Base-by-base conservation (phyloP, 2,329 filamentous ascomycete species). In the Botrytis porri region DNA sequence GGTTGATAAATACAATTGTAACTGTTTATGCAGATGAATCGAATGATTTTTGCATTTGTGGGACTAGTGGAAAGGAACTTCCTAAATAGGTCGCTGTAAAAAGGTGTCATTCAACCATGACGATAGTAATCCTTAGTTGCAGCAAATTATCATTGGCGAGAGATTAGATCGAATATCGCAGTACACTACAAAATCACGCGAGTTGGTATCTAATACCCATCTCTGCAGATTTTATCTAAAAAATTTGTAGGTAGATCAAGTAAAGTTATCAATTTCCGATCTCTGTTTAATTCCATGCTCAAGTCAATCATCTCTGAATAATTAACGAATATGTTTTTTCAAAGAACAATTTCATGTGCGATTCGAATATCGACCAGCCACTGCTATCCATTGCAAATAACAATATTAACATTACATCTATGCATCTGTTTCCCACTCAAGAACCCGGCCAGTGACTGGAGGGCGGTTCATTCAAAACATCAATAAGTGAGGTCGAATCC, bases 41-140 rank as follows among this genome's bases (percentile, higher is more conserved):
- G 29, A 25, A 48, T 48, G 22, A 16, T 32, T 48, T 65, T 37
- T 22, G 7, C n/a, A n/a, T n/a, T 29, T 29, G 25, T 66, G 64
- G 45, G 51, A 54, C 45, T 25, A 39, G 25, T 29, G 16, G 25
- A n/a, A 54, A 67, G n/a, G 32, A 67, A 67, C 64, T 67, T 67
- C 64, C 64, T 67, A 54, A 54, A 54, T 67, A 22, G 64, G 64
- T 29, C 37, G 16, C 25, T 51, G 35, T 16, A 4, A 41, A 35
- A 48, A 65, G 18, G 63, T 48, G 32, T 9, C n/a, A 48, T 65
- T 43, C 43, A 9, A 65, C 29, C 63, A 35, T 65, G 10, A 25
- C 12, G 63, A 48, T 35, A 39, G 14, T 39, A n/a, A 54, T 67
- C 64, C 29, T 20, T 37, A 67, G 39, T 18, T 35, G 48, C 65